Conservation (phyloP, 2,329 filamentous ascomycete genomes). For the Penicillium sp. region DNA sequence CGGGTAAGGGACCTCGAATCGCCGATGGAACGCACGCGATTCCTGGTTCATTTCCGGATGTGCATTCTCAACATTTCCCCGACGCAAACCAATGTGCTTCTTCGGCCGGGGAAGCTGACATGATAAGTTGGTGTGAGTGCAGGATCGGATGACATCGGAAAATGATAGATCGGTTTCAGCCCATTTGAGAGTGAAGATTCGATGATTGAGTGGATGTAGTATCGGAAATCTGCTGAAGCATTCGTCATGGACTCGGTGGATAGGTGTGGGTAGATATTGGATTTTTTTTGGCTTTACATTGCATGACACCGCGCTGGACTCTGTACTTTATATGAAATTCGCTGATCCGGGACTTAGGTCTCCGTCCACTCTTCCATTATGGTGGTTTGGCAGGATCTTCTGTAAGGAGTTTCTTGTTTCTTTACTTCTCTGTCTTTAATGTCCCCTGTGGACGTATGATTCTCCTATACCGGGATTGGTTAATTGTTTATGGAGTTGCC, state of each 20-base stretch:
- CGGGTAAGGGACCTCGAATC: conserved; percentile 9
- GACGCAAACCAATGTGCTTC: conserved; percentile 1
- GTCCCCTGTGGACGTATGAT: conserved; percentile 9
- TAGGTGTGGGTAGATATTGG: conserved; percentile 26
- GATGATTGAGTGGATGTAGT: conserved; percentile 20
- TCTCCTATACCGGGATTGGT: conserved; percentile 12
- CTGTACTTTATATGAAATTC: conserved; percentile 26
- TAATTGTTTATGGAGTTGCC: conserved; percentile 5
- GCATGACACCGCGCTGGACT: conserved; percentile 25
- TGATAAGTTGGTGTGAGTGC: conserved; percentile 11
- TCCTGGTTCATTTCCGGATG: conserved; percentile 5
- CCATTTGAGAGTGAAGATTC: conserved; percentile 13
- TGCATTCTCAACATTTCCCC: conserved; percentile 5
- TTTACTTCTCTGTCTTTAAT: conserved; percentile 4
- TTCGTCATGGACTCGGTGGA: conserved; percentile 13
- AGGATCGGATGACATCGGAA: conserved; percentile 16
- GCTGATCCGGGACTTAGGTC: conserved; percentile 10
- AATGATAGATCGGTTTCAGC: conserved; percentile 19
- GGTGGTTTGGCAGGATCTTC: conserved; percentile 1
- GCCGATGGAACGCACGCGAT: conserved; percentile 7
- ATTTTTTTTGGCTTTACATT: conserved; percentile 22
- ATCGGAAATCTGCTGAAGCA: conserved; percentile 7
- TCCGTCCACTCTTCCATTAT: conserved; percentile 6
- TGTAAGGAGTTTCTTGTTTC: conserved; percentile 8
- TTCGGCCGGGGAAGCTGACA: conserved; percentile 5